Base-by-base conservation (phyloP, 1,284 basidiomycete genomes). In the Fomes fomentarius region DNA sequence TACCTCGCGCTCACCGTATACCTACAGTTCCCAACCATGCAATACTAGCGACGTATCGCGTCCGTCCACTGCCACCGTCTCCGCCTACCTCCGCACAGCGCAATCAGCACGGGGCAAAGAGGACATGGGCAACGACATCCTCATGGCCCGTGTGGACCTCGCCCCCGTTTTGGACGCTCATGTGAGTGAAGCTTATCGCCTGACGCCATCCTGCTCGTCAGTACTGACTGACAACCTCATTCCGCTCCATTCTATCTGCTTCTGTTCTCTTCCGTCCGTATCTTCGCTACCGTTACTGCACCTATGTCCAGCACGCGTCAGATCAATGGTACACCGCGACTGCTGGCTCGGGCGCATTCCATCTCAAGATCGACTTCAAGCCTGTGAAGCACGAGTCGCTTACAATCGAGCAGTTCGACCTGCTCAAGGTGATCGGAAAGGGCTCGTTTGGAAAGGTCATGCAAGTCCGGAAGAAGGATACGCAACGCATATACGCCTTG, bases 401-500 rank as follows among this genome's bases (percentile, higher is more conserved):
- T 47, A 95, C 93, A 21, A 98, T 98, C 69, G 96, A 99, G 67
- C 89, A 90, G 10, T 99, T 98, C 68, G 96, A 99, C 62, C 78
- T 99, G 46, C 89, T 99, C 71, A 98, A 97, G 71, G 96, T 99
- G 50, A 98, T 99, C 60, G 96, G 96, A 28, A 98, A 98, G 74
- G 96, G 97, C 10, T 93, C 88, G 56, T 99, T 99, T 66, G 97
- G 96, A 22, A 98, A 98, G 75, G 93, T 94, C 34, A 97, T 97
- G 94, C 95, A 98, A 81, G 95, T 98, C 38, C 89, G 94, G 49
- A 99, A 99, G 78, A 95, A 96, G 74, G 96, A 99, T 74, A 99
- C 97, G 0, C 86, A 93, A 54, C 94, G 96, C 58, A 93, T 99
- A 69, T 99, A 99, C 74, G 96, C 96, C 1, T 82, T 99, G 69